Evolutionary conservation across 23 red algal genomes (phyloP), one percentile per base, ranked within the genome.

Genomic region (Gracilaria gracilis): DNA sequence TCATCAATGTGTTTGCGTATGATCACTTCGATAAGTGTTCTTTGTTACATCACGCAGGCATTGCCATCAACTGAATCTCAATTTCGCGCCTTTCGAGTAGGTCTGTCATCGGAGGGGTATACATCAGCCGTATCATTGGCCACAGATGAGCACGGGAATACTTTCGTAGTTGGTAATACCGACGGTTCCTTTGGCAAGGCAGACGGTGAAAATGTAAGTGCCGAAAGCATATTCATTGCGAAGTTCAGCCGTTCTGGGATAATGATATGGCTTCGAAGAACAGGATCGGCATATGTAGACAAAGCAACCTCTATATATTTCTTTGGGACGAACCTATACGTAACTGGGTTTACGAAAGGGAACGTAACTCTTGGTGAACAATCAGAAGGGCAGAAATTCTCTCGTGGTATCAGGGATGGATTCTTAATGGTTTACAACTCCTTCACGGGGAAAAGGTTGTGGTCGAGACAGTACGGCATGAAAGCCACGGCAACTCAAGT

Each of bases 241-340:
- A 73, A 73, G 67, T 73, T 73, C 34, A 73, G 67, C 28, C 67
- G 67, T 35, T 73, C 67, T 44, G 67, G 67, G 67, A 73, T 73
- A 37, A 4, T 73, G 67, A 73, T 73, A 42, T 73, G 67, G 67
- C 67, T 73, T 21, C 42, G 14, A 14, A 37, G 67, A 42, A 73
- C 67, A 8, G 67, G 67, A 23, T 73, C 67, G 35, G 67, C 67
- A 23, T 73, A 37, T 44, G 36, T 73, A 9, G 67, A 73, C 38
- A 73, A 42, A 2, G 67, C 67, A 42, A 73, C 67, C 20, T 73
- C 67, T 1, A 73, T 73, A 73, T 44, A 40, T 73, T 40, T 29
- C 67, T 73, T 23, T 40, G 67, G 67, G 24, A 20, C 13, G 16
- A 73, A 40, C 12, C 1, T 73, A 44, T 73, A 73, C 35, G 67